phyloP scores from a whole-genome alignment of 225 moss, liverwort and hornwort genomes.

The Sphagnum contortum region DNA sequence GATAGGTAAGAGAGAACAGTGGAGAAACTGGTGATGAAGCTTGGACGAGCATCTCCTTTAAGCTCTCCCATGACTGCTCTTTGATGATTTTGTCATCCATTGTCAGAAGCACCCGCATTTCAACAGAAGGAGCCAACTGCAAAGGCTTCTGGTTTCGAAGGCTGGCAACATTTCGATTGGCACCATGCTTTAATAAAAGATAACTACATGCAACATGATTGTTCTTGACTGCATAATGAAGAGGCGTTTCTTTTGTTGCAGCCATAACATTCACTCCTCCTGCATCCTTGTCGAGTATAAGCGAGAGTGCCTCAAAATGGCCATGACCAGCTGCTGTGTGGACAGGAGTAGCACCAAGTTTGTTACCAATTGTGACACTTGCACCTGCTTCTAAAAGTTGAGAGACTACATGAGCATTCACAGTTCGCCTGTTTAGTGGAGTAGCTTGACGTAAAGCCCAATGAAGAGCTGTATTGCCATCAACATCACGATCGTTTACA shows the following conservation, averaged over 20 bases:
- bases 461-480: slow-evolving; percentile 88
- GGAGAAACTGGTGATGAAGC: slow-evolving; percentile 31
- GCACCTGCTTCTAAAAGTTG: slow-evolving; percentile 83
- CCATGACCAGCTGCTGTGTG: slow-evolving; percentile 94
- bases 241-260: slow-evolving; percentile 83
- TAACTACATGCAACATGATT: slow-evolving; percentile 77
- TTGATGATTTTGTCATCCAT: slow-evolving; percentile 67
- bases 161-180: slow-evolving; percentile 88
- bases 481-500: slow-evolving; percentile 81
- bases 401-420: slow-evolving; percentile 71
- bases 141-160: slow-evolving; percentile 87
- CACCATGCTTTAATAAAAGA: slow-evolving; percentile 75
- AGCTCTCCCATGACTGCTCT: slow-evolving; percentile 61
- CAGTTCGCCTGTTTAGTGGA: slow-evolving; percentile 86
- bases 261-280: slow-evolving; percentile 94
- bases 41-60: slow-evolving; percentile 37
- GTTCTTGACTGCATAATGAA: slow-evolving; percentile 94
- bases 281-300: slow-evolving; percentile 80
- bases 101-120: slow-evolving; percentile 73
- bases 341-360: slow-evolving; percentile 88
- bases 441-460: slow-evolving; percentile 95
- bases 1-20: slow-evolving; percentile 30
- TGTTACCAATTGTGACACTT: slow-evolving; percentile 80
- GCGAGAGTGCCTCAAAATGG: slow-evolving; percentile 80
- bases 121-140: slow-evolving; percentile 78